These are phyloP conservation scores for Tephrocybe sp. DNA, from an alignment of 768 basidiomycete species.

Conservation along the genomic window DNA sequence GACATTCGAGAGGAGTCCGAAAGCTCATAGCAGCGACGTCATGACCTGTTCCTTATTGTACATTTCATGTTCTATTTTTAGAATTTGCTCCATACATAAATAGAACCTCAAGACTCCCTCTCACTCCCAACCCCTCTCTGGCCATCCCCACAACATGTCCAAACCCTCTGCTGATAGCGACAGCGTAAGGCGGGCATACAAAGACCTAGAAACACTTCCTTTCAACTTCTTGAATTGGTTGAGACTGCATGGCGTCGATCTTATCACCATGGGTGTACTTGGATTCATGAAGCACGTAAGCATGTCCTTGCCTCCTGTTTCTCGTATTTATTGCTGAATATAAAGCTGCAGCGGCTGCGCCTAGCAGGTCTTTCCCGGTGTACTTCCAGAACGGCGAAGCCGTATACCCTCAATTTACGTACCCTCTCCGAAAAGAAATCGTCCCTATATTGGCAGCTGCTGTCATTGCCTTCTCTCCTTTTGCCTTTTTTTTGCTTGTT, in stretches of 20 bases:
- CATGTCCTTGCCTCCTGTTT: background rate
- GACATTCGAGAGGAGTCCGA: constrained; percentile 20
- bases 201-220: background rate
- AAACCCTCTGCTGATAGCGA: background rate
- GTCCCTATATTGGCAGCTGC: constrained; percentile 55
- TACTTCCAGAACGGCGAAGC: constrained; percentile 47
- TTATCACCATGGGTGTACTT: constrained; percentile 58
- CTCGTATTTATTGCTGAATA: background rate
- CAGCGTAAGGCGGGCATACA: background rate
- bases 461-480: constrained; percentile 53
- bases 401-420: constrained; percentile 54
- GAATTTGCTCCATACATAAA: background rate
- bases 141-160: background rate
- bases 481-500: constrained; percentile 57
- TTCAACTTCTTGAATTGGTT: constrained; percentile 40
- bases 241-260: constrained; percentile 47
- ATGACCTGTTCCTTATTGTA: constrained; percentile 7
- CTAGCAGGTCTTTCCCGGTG: constrained; percentile 42
- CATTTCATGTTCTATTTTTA: background rate
- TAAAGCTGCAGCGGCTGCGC: constrained; percentile 36
- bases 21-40: constrained; percentile 2
- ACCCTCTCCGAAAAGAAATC: constrained; percentile 49
- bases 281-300: constrained; percentile 51
- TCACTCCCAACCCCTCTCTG: background rate
- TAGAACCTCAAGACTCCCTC: background rate